Evolutionary conservation across 2,329 filamentous ascomycete species (phyloP).

Genomic region (Sporothrix pallida): DNA sequence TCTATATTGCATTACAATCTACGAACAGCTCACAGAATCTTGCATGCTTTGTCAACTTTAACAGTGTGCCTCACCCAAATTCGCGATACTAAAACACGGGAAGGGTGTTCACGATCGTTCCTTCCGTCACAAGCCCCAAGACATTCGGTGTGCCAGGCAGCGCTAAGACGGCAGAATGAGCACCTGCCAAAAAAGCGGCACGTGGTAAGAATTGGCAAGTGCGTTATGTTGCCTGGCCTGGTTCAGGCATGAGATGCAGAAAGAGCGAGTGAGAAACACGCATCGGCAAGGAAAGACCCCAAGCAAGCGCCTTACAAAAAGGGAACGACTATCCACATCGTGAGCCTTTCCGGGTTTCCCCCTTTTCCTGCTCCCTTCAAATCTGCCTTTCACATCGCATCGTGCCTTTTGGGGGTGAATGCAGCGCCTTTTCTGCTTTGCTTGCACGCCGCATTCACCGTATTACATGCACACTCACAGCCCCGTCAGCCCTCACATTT

Average conservation of each 20-base stretch:
- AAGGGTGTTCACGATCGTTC: background rate
- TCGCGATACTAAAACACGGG: background rate
- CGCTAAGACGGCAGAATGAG: slow-evolving; percentile 8
- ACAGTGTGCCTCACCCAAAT: background rate
- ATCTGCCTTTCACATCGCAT: background rate
- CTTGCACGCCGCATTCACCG: background rate
- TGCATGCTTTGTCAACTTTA: background rate
- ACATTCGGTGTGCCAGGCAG: slow-evolving; percentile 10
- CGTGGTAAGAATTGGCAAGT: slow-evolving; percentile 15
- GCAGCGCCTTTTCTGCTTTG: background rate
- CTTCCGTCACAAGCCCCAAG: background rate
- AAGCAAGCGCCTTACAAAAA: background rate
- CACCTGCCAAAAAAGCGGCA: slow-evolving; percentile 28
- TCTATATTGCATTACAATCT: no score
- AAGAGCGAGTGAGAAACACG: background rate
- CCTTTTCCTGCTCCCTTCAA: background rate
- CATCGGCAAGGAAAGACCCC: background rate
- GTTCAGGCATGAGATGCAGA: background rate
- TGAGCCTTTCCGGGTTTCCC: background rate
- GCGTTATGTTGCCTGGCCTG: slow-evolving; percentile 14
- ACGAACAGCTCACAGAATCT: no score
- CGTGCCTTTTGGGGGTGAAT: background rate
- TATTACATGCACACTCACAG: background rate
- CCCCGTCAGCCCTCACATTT: background rate
- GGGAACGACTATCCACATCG: background rate